Evolutionary conservation across 805 yeast species (phyloP).

Genomic region (Yarrowia sp.): DNA sequence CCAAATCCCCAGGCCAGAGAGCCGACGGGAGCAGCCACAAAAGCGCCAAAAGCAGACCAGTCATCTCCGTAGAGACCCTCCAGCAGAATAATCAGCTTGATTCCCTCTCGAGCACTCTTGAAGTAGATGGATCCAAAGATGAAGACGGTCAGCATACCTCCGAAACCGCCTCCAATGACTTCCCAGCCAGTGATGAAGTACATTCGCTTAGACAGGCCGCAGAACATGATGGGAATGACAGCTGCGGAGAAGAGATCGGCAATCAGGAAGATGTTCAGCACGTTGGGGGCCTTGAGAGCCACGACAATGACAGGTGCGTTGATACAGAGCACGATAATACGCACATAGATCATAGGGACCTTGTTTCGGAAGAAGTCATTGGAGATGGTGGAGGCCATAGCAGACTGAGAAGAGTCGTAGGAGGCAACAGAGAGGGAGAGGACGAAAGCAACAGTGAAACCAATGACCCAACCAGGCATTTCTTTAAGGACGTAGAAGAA

Average conservation of each 20-base stretch:
- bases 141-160: constrained; percentile 76
- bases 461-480: constrained; percentile 84
- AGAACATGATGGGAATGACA: constrained; percentile 76
- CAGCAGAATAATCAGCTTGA: constrained; percentile 59
- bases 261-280: constrained; percentile 81
- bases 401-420: constrained; percentile 84
- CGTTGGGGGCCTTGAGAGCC: constrained; percentile 78
- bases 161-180: constrained; percentile 77
- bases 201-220: constrained; percentile 68
- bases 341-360: constrained; percentile 60
- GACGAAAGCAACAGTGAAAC: constrained; percentile 73
- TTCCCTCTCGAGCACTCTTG: constrained; percentile 71
- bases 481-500: constrained; percentile 67
- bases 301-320: constrained; percentile 88
- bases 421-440: constrained; percentile 81
- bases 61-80: constrained; percentile 73
- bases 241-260: constrained; percentile 88
- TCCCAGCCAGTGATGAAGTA: constrained; percentile 77
- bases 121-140: constrained; percentile 82
- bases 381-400: constrained; percentile 82
- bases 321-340: constrained; percentile 66
- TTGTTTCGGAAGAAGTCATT: constrained; percentile 87
- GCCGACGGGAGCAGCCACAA: constrained; percentile 85
- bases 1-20: constrained; percentile 60
- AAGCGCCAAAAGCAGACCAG: constrained; percentile 95